Evolutionary conservation across 2,329 filamentous ascomycete genomes (phyloP), one percentile per base, ranked within the genome.

Genomic region (Fusarium oxysporum): DNA sequence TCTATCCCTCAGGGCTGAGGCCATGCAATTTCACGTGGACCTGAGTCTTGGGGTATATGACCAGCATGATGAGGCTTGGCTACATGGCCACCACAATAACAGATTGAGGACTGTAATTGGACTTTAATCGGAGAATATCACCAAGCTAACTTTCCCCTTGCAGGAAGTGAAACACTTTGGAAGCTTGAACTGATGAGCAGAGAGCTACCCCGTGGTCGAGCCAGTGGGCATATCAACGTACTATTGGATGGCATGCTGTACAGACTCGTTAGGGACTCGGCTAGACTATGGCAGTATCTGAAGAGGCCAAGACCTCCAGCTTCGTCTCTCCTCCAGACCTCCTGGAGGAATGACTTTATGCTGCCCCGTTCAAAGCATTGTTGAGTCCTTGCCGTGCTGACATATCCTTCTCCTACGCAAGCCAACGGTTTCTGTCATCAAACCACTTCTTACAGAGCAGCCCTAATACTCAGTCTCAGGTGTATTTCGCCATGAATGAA

Each of bases 71-170:
- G 38, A 63, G 33, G 28, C 32, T 54, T n/a, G 47, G n/a, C 33
- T 50, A 45, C 23, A 23, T 35, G 45, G 43, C 40, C 56, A 62
- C 30, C 21, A 30, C 43, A 14, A 16, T n/a, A 32, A n/a, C 37
- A 35, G 41, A 40, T 28, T 19, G 43, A 50, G 21, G 14, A 44
- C 33, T 69, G 28, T 45, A 40, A 51, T 51, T 35, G 32, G 21
- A 50, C 30, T 50, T 33, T n/a, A n/a, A 33, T 51, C 30, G 23
- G 54, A 37, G 25, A n/a, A 51, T 65, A 45, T 56, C 53, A 61
- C 25, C 48, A 51, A 38, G 19, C 38, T 38, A 21, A n/a, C 38
- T 21, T 51, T 47, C 51, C 48, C 28, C 50, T 44, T 56, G 30
- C 41, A 60, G 21, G 40, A 23, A n/a, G 53, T 41, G 54, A 57